Percentiles rank a stretch among this genome's conserved stretches.
phyloP scores from a whole-genome alignment of 176 grass and related monocot species.

The bread wheat (Triticum aestivum) region IWGSC_CS_RefSeq_v2.1 NC_057797.1:673224834-673225333 shows the following conservation, averaged over 20 bases:
- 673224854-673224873: neutral
- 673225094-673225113: neutral
- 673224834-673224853: neutral
- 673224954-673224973: no score
- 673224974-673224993: constrained; percentile 30
- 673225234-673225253: no score
- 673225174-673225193: neutral
- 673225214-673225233: neutral
- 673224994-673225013: neutral
- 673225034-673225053: neutral
- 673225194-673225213: neutral
- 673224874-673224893: no score
- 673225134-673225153: neutral
- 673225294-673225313: no score
- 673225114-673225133: constrained; percentile 1
- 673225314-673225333: no score
- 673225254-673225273: no score
- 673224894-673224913: neutral
- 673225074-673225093: neutral
- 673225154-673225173: neutral
- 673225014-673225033: constrained; percentile 20
- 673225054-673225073: neutral
- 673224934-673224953: no score
- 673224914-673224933: no score
- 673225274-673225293: no score